Conservation (phyloP, 345 rosid genomes). For the Eutrema heterophyllum region DNA sequence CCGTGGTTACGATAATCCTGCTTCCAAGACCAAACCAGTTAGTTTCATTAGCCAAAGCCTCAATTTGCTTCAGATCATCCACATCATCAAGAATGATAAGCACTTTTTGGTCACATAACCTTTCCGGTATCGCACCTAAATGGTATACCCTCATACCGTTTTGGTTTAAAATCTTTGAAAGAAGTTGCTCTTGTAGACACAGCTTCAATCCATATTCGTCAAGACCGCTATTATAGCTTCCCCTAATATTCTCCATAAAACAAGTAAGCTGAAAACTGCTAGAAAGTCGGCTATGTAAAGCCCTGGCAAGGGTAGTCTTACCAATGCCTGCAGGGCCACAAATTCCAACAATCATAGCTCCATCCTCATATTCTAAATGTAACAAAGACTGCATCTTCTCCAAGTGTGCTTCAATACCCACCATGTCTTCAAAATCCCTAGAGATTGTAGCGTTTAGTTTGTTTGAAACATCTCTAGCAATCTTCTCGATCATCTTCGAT, state of each 20-base stretch:
- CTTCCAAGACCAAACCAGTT: background rate
- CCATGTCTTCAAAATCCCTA: slow-evolving; percentile 6
- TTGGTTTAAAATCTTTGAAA: background rate
- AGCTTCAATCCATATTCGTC: background rate
- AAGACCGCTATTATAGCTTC: background rate
- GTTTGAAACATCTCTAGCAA: slow-evolving; percentile 6
- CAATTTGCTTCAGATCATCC: background rate
- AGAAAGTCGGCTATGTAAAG: background rate
- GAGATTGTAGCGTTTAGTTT: background rate
- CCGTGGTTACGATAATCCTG: background rate
- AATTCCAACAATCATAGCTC: background rate
- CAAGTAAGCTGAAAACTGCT: background rate
- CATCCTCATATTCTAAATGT: background rate
- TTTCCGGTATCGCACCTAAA: background rate
- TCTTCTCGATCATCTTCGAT: slow-evolving; percentile 8
- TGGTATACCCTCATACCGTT: background rate
- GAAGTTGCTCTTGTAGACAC: slow-evolving; percentile 1
- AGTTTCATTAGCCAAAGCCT: background rate
- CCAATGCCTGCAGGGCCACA: slow-evolving; percentile 16
- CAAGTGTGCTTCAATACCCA: slow-evolving; percentile 6
- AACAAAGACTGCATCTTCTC: background rate
- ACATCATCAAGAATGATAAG: background rate
- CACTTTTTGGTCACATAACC: background rate
- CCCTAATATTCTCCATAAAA: background rate
- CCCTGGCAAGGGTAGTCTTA: slow-evolving; percentile 12